A percentile compares a stretch with the other conserved stretches of the same genome.
Evolutionary conservation across 2,329 filamentous ascomycete genomes (phyloP).

Genomic region (Xylaria sp.): DNA sequence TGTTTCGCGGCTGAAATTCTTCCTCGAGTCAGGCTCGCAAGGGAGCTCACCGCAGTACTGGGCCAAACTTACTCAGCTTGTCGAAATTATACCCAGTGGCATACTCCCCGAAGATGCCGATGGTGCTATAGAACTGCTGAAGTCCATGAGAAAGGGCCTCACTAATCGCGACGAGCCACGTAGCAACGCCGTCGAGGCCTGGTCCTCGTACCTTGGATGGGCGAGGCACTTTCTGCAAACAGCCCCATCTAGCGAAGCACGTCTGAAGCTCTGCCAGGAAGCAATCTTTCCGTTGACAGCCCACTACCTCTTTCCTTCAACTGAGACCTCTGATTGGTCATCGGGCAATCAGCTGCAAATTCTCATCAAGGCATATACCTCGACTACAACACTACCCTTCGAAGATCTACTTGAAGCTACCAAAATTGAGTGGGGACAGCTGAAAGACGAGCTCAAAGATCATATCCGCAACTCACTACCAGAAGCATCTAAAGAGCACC

Average conservation of each 20-base stretch:
- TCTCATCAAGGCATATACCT: conserved; percentile 60
- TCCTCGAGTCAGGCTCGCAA: conserved; percentile 86
- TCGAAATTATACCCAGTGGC: conserved; percentile 66
- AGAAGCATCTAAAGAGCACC: conserved; percentile 82
- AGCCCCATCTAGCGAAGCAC: conserved; percentile 59
- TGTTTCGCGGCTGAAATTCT: conserved; percentile 70
- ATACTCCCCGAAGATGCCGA: conserved; percentile 65
- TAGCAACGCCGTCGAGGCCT: conserved; percentile 74
- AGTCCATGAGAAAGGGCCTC: conserved; percentile 77
- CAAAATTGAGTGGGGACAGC: conserved; percentile 68
- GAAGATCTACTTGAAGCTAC: conserved; percentile 61
- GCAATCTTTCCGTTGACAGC: conserved; percentile 66
- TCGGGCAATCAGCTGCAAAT: conserved; percentile 52
- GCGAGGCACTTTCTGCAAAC: conserved; percentile 64
- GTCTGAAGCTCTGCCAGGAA: conserved; percentile 58
- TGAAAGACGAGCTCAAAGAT: conserved; percentile 71
- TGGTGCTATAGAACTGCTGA: conserved; percentile 70
- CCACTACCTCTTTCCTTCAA: conserved; percentile 62
- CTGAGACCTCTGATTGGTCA: conserved; percentile 54
- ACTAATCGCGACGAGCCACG: conserved; percentile 78
- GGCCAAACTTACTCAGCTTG: conserved; percentile 71
- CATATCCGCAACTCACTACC: conserved; percentile 80
- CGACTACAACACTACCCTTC: conserved; percentile 56
- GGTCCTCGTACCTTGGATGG: conserved; percentile 78
- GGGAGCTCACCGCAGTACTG: conserved; percentile 79